Base-by-base conservation (phyloP, 2,329 filamentous ascomycete genomes). In the Calonectria hongkongensis region DNA sequence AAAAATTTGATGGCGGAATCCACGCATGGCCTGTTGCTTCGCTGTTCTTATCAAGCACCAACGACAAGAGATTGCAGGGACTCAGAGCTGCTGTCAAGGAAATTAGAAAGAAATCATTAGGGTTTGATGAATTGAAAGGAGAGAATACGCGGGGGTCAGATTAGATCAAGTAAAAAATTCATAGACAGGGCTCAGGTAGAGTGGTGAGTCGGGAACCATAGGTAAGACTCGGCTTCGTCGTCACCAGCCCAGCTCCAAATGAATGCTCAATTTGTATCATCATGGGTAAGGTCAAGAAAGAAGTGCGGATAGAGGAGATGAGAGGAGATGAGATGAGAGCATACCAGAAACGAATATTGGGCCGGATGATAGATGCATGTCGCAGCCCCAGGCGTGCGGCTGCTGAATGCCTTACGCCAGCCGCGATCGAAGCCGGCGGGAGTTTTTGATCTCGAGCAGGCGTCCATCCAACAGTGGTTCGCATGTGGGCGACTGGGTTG, bases 1-100 rank as follows among this genome's bases (percentile, higher is more conserved):
- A 90, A 78, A 90, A 91, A 79, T 91, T 94, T 76, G 84, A 87
- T 33, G 92, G 90, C 16, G 92, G 91, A 3, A 92, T 97, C 71
- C 95, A 97, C 83, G 94, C 93, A 13, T 97, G 95, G 95, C 94
- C 94, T 0, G 92, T 97, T 25, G 93, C 93, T 12, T 87, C 87
- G 58, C 79, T 91, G n/a, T 91, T 91, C 78, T 81, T 92, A 33
- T 87, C 89, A 54, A 85, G 83, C 58, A 86, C 86, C 30, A 80
- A 81, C n/a, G 84, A 87, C 41, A 84, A 87, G 79, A 87, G 91
- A 68, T 81, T 89, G 68, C 86, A 87, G 73, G 90, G 91, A 3
- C 80, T 93, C 74, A 84, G 83, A 75, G 80, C 84, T 78, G 81
- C 85, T 72, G 82, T 83, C 47, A 79, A 78, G 33, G 83, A 85